Conservation (phyloP, 345 rosid species). For the Brassica nigra region DNA sequence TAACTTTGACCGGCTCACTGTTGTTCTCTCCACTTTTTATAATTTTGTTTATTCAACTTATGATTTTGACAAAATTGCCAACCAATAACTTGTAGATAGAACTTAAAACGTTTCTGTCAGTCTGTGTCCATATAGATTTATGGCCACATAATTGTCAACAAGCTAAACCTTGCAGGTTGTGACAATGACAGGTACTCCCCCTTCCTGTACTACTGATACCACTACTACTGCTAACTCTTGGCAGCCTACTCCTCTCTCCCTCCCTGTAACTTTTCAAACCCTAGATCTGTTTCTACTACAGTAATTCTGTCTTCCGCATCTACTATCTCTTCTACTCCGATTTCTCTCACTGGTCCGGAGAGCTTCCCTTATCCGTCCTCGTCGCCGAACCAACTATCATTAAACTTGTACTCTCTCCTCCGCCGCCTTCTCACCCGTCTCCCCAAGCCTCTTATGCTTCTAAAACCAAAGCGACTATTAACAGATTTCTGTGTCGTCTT, state of each 20-base stretch:
- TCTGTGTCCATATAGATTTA: slow-evolving; percentile 6
- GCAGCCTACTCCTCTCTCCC: too few relatives aligned
- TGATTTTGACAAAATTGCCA: slow-evolving; percentile 11
- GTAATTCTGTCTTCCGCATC: too few relatives aligned
- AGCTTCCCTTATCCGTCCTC: too few relatives aligned
- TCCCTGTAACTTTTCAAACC: too few relatives aligned
- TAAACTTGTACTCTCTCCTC: not conserved
- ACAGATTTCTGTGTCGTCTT: not conserved
- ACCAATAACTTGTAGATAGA: slow-evolving; percentile 13
- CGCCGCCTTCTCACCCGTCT: not conserved
- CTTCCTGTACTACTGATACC: too few relatives aligned
- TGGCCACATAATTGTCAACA: not conserved
- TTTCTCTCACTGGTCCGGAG: too few relatives aligned
- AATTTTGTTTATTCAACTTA: slow-evolving; percentile 2
- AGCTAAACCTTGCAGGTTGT: not conserved
- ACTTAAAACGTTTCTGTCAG: not conserved
- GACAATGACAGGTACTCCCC: not conserved
- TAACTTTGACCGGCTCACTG: slow-evolving; percentile 23
- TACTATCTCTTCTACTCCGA: too few relatives aligned
- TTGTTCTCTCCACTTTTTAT: not conserved
- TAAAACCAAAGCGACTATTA: not conserved
- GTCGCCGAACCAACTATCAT: too few relatives aligned
- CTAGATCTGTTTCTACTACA: too few relatives aligned
- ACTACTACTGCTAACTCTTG: too few relatives aligned
- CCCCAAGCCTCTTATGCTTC: not conserved